Percentiles rank a stretch among this genome's conserved stretches.
phyloP scores from a whole-genome alignment of 257 asterid genomes.

The Ajuga chamaepitys region DNA sequence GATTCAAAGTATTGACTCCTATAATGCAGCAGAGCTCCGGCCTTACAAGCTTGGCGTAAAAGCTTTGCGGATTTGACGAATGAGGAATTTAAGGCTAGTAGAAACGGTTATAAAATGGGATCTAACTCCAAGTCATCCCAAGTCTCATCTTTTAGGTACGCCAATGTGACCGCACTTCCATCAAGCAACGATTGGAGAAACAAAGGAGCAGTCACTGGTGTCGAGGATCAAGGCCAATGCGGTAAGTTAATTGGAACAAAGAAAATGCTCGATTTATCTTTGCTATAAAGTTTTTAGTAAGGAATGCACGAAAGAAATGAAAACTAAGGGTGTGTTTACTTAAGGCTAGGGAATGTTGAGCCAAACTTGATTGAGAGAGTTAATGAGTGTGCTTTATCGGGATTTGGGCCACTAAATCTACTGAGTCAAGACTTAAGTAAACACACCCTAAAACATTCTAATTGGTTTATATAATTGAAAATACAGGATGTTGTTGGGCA shows the following conservation, averaged over 20 bases:
- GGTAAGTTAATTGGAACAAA: constrained; percentile 12
- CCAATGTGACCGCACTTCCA: constrained; percentile 31
- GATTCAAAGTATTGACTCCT: constrained; percentile 6
- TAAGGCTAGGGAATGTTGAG: too few species aligned
- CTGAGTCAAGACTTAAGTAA: too few species aligned
- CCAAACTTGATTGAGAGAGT: too few species aligned
- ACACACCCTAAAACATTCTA: too few species aligned
- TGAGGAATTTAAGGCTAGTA: not conserved
- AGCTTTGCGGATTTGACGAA: constrained; percentile 11
- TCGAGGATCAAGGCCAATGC: constrained; percentile 42
- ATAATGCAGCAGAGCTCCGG: not conserved
- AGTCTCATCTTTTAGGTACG: constrained; percentile 24
- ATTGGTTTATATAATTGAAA: not conserved
- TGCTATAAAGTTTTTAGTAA: too few species aligned
- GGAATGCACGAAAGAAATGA: too few species aligned
- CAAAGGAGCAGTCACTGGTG: constrained; percentile 41
- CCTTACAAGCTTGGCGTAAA: constrained; percentile 6
- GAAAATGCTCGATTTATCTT: too few species aligned
- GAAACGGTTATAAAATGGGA: constrained; percentile 14
- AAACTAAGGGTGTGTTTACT: too few species aligned
- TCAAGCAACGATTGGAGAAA: constrained; percentile 33
- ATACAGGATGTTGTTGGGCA: constrained; percentile 34
- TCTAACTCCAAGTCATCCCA: not conserved
- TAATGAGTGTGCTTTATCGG: too few species aligned
- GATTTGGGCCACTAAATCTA: too few species aligned